Base-by-base conservation (phyloP, 2,329 filamentous ascomycete species). In the Pseudocercospora crystallina region DNA sequence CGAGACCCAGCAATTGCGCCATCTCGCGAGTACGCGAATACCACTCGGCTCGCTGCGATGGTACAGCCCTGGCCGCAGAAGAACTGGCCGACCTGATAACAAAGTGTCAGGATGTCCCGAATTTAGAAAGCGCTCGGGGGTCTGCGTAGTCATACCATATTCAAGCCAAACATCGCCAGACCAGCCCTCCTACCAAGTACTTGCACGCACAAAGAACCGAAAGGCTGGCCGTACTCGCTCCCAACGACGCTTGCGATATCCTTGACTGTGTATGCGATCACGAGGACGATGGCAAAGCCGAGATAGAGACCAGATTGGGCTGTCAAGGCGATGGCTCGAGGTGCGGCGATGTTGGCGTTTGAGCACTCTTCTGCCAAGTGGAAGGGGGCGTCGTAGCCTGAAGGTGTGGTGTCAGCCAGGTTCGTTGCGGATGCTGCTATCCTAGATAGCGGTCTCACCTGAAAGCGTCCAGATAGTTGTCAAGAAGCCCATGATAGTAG, bases 371-470 rank as follows among this genome's bases (percentile, higher is more conserved):
- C 65, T 11, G 62, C 61, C 4, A 69, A 54, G 33, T 69, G 65
- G 42, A 68, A 67, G 4, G 66, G 66, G 1, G 65, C 60, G 43
- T 69, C 66, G 43, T 65, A 69, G 15, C 61, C 60, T 15, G 55
- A 47, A 74, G 84, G 84, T 5, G 72, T 62, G n/a, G n/a, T n/a
- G n/a, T 44, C 14, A 29, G 8, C n/a, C n/a, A n/a, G n/a, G n/a
- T n/a, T n/a, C n/a, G n/a, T n/a, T n/a, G n/a, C n/a, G n/a, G n/a
- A n/a, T n/a, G n/a, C n/a, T n/a, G n/a, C n/a, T n/a, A n/a, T n/a
- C n/a, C n/a, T n/a, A n/a, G n/a, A n/a, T n/a, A n/a, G n/a, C n/a
- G n/a, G 12, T 31, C 41, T 33, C 33, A 45, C 47, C 43, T 47
- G 55, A 47, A 74, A 84, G 84, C 5, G 72, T 62, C 20, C 66